A percentile compares a stretch with the other conserved stretches of the same genome.
phyloP scores from a whole-genome alignment of 179 eudicot genomes.

The Patellifolia procumbens region DNA sequence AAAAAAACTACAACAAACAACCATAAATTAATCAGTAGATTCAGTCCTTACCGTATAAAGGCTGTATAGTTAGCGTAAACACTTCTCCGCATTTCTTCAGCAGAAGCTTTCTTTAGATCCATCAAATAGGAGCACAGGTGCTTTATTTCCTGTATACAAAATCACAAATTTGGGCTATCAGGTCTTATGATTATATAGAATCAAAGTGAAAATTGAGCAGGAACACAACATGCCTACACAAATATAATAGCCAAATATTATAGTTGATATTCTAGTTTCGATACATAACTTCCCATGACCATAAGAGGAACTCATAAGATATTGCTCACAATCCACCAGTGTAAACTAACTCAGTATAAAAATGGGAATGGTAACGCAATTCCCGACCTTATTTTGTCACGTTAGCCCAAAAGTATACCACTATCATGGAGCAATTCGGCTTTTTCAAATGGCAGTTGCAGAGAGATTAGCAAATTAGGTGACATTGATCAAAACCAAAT shows the following conservation, averaged over 20 bases:
- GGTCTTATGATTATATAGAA: not conserved
- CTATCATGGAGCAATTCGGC: too few species aligned
- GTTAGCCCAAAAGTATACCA: too few species aligned
- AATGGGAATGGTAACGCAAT: too few species aligned
- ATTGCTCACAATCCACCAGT: not conserved
- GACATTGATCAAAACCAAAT: too few species aligned
- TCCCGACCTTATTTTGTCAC: too few species aligned
- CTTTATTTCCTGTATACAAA: conserved; percentile 68
- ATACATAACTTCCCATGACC: not conserved
- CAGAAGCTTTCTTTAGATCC: conserved; percentile 89
- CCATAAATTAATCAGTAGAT: not conserved
- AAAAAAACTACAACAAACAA: not conserved
- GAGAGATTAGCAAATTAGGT: too few species aligned
- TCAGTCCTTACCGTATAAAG: conserved; percentile 74
- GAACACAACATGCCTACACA: not conserved
- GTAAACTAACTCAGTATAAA: too few species aligned
- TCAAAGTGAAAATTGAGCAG: not conserved
- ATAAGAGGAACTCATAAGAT: conserved; percentile 1
- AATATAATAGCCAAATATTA: not conserved
- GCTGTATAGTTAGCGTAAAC: conserved; percentile 94
- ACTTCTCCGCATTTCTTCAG: conserved; percentile 97
- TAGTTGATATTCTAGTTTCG: too few species aligned
- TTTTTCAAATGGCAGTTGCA: too few species aligned
- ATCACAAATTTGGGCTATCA: not conserved
- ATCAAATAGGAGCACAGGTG: conserved; percentile 68